These are phyloP conservation scores for Kodamaea anthophila DNA, from an alignment of 1,139 yeast species.

Conservation along the genomic window DNA sequence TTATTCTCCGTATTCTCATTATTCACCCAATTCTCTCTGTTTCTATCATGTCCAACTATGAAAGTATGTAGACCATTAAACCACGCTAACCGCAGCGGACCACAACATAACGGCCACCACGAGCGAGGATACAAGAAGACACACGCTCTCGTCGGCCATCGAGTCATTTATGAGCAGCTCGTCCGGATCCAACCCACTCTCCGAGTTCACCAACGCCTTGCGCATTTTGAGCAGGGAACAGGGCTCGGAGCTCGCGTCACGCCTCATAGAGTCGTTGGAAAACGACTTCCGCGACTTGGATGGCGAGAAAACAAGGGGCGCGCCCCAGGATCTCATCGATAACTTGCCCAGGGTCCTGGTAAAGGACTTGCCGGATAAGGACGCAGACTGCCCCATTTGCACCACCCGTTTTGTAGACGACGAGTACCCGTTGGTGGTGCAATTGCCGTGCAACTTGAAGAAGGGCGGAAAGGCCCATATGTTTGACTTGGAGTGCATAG, in stretches of 20 bases:
- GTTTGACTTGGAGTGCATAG: conserved; percentile 85
- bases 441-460: conserved; percentile 61
- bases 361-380: conserved; percentile 39
- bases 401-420: conserved; percentile 68
- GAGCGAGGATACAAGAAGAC: conserved; percentile 32
- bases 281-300: conserved; percentile 6
- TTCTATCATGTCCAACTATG: conserved; percentile 18
- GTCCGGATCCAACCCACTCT: conserved; percentile 6
- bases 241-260: conserved; percentile 26
- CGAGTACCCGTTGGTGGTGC: conserved; percentile 72
- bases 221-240: conserved; percentile 26
- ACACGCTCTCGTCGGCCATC: conserved; percentile 29
- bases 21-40: too few species aligned
- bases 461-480: conserved; percentile 44
- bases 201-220: conserved; percentile 27
- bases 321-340: conserved; percentile 66
- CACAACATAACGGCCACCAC: conserved; percentile 31
- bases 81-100: too few species aligned
- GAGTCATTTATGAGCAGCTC: conserved; percentile 26
- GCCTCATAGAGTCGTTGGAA: conserved; percentile 22
- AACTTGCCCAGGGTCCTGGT: conserved; percentile 64
- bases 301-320: conserved; percentile 38
- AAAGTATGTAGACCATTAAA: conserved; percentile 43
- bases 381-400: conserved; percentile 74
- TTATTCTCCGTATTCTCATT: too few species aligned